These are phyloP conservation scores for Symbiodinium natans DNA, from an alignment of 73 alveolate genomes.

Conservation along the genomic window DNA sequence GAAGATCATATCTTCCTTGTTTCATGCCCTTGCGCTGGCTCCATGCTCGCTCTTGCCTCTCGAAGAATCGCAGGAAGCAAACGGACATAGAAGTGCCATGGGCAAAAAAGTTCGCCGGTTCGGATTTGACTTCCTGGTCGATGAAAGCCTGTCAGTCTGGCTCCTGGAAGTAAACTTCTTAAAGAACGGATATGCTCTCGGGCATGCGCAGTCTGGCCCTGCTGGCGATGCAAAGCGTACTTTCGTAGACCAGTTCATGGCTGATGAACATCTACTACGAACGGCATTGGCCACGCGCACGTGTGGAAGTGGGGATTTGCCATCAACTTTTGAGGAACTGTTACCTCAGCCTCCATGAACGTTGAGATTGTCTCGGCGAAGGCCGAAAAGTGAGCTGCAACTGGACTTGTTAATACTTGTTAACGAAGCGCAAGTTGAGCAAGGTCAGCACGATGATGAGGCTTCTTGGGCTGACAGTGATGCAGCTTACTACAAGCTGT, in stretches of 20 bases:
- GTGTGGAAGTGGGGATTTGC: not conserved
- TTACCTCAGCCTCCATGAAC: not conserved
- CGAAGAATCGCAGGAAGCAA: not conserved
- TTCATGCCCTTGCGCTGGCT: conserved; percentile 10
- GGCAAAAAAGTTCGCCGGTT: conserved; percentile 73
- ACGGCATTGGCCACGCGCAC: conserved; percentile 8
- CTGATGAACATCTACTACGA: conserved; percentile 27
- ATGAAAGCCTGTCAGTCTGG: conserved; percentile 11
- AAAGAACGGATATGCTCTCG: conserved; percentile 78
- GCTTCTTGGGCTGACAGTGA: too few relatives aligned
- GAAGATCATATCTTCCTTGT: conserved; percentile 3
- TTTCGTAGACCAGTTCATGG: conserved; percentile 56
- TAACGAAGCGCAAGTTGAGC: too few relatives aligned
- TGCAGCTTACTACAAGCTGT: too few relatives aligned
- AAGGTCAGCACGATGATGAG: too few relatives aligned
- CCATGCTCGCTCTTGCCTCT: conserved; percentile 22
- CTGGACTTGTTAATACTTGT: too few relatives aligned
- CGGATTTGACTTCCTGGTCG: conserved; percentile 65
- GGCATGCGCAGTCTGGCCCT: conserved; percentile 76
- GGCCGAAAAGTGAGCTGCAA: too few relatives aligned
- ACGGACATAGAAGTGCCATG: conserved; percentile 39
- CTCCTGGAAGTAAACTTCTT: conserved; percentile 68
- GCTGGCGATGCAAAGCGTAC: conserved; percentile 78
- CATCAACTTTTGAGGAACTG: not conserved
- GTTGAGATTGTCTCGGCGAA: too few relatives aligned